Conservation (phyloP, 306 rosid genomes). For the Quercus agrifolia region DNA sequence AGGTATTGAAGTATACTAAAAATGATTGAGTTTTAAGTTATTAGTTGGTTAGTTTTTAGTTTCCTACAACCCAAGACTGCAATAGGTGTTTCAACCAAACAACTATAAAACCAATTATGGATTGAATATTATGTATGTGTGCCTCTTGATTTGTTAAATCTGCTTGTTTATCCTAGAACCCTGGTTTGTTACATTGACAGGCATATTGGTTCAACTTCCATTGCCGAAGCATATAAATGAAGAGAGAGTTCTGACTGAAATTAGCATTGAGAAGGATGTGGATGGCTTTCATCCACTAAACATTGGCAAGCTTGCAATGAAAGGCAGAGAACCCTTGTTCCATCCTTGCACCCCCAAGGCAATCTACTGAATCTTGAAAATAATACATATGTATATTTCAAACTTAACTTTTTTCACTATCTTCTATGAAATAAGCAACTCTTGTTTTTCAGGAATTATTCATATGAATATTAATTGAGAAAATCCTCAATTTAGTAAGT, state of each 20-base stretch:
- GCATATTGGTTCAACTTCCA: conserved; percentile 93
- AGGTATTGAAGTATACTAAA: not conserved
- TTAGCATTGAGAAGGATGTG: conserved; percentile 85
- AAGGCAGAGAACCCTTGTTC: conserved; percentile 88
- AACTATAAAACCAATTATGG: not conserved
- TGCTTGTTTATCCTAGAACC: not conserved
- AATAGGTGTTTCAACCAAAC: not conserved
- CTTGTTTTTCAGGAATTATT: conserved; percentile 14
- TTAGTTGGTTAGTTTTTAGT: not conserved
- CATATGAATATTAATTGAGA: not conserved
- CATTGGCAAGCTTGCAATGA: conserved; percentile 95
- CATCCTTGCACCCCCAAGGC: conserved; percentile 95
- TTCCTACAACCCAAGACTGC: not conserved
- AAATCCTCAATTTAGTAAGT: not conserved
- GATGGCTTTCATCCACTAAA: conserved; percentile 97
- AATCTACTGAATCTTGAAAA: conserved; percentile 10
- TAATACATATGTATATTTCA: conserved; percentile 1
- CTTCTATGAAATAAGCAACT: not conserved
- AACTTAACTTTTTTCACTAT: not conserved
- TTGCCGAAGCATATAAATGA: conserved; percentile 88
- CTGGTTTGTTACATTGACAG: conserved; percentile 40
- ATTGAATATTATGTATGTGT: not conserved
- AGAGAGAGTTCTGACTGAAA: conserved; percentile 74
- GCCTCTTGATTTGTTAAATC: not conserved
- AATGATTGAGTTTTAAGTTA: not conserved